Evolutionary conservation across 164 flowering plant genomes (phyloP).

Genomic region (Vitis labrusca): DNA sequence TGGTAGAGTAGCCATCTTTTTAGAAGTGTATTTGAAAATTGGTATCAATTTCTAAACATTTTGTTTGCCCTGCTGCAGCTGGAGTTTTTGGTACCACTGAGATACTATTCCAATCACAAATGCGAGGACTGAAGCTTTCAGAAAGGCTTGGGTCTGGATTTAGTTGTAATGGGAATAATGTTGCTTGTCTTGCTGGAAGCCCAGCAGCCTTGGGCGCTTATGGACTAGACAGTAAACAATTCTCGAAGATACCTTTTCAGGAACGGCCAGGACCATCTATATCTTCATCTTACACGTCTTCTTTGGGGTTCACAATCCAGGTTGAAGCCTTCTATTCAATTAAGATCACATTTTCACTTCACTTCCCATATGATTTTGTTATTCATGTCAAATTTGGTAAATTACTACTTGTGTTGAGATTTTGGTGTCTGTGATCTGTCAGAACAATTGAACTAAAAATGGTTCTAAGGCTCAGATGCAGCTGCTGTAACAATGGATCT

Average conservation of each 20-base stretch:
- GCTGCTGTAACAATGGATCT: too few relatives aligned
- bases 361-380: background rate
- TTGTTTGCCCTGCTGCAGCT: constrained; percentile 26
- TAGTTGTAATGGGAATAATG: constrained; percentile 56
- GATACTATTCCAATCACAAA: constrained; percentile 48
- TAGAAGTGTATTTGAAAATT: background rate
- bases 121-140: constrained; percentile 53
- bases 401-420: too few relatives aligned
- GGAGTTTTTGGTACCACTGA: constrained; percentile 60
- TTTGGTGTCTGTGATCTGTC: too few relatives aligned
- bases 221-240: constrained; percentile 36
- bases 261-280: constrained; percentile 66
- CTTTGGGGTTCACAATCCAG: constrained; percentile 65
- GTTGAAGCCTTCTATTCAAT: constrained; percentile 13
- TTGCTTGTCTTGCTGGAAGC: constrained; percentile 53
- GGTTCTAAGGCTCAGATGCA: too few relatives aligned
- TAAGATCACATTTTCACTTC: background rate
- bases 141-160: constrained; percentile 52
- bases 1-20: background rate
- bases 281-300: constrained; percentile 51
- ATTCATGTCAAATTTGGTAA: background rate
- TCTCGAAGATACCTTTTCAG: constrained; percentile 39
- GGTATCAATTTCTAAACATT: background rate
- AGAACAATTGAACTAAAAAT: too few relatives aligned
- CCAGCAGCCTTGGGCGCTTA: constrained; percentile 43